Evolutionary conservation across 2,329 filamentous ascomycete genomes (phyloP).

Genomic region (Dothistroma pini): DNA sequence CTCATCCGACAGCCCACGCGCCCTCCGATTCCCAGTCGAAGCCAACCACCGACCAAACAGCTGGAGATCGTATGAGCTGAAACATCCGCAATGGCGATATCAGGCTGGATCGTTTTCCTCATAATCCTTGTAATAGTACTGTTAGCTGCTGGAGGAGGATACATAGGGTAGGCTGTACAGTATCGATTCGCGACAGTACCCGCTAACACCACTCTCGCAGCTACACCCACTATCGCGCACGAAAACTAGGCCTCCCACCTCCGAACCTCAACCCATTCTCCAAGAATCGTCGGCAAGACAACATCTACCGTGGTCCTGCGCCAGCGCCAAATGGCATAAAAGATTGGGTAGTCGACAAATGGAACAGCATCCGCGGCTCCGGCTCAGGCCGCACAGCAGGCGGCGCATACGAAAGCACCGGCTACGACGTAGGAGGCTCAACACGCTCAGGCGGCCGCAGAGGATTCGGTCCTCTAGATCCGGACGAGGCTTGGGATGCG

Average conservation of each 20-base stretch:
- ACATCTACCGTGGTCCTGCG: constrained; percentile 47
- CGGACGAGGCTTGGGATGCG: constrained; percentile 82
- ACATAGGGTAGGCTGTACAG: constrained; percentile 50
- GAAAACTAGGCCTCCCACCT: constrained; percentile 66
- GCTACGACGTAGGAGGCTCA: constrained; percentile 30
- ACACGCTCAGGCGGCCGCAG: constrained; percentile 29
- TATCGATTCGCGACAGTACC: background rate
- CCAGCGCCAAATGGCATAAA: constrained; percentile 60
- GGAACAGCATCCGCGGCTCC: constrained; percentile 59
- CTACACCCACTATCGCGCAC: constrained; percentile 69
- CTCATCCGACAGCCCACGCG: background rate
- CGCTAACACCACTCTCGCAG: constrained; percentile 18
- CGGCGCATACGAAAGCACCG: constrained; percentile 38
- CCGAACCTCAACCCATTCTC: constrained; percentile 70
- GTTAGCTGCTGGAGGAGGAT: constrained; percentile 56
- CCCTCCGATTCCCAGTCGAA: background rate
- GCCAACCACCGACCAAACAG: background rate
- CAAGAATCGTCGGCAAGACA: constrained; percentile 24
- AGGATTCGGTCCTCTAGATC: constrained; percentile 67
- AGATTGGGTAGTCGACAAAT: constrained; percentile 69
- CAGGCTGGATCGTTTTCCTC: constrained; percentile 61
- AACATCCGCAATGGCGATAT: constrained; percentile 20
- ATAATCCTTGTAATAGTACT: constrained; percentile 66
- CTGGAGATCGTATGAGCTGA: background rate
- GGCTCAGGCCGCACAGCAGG: constrained; percentile 58